Base-by-base conservation (phyloP, 2,329 filamentous ascomycete genomes). In the Kalmusia sp. region DNA sequence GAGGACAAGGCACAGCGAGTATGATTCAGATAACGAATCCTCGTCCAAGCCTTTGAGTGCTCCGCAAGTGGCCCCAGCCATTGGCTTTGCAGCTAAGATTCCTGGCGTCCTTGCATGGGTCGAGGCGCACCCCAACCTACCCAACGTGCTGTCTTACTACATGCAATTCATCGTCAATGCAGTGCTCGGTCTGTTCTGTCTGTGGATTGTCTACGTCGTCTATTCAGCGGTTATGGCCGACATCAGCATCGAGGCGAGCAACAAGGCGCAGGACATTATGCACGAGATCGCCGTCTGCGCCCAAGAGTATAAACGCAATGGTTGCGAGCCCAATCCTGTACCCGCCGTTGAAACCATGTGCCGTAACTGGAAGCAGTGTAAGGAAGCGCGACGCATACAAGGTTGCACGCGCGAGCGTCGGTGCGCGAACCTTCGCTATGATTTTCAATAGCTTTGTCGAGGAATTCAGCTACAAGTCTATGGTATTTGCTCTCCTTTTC, bases 401-500 rank as follows among this genome's bases (percentile, higher is more conserved):
- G 51, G 86, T 96, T 51, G 92, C 91, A 61, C 83, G 88, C 31
- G 89, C 93, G 35, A 89, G 88, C 65, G 86, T 96, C 33, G 91
- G 89, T 15, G 93, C 92, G 4, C 89, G 91, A 68, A 95, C 93
- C 22, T 90, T 97, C 69, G 93, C 93, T 1, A 87, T 92, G 68
- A 96, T 99, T 34, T 88, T 98, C 74, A 97, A 98, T 71, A 89
- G 89, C 66, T 97, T 98, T 72, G 88, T 96, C 4, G 92, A 96
- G 64, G 87, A 91, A 5, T 93, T 98, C 74, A 92, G 89, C 59
- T 89, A 91, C 75, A 97, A 97, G 75, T 84, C 87, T 9, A 87
- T 90, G 81, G 85, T 87, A 80, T 57, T 49, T 47, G 8, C 49
- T 6, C 7, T 38, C 35, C 52, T 65, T 39, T 38, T 55, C 45